Conservation (phyloP, 1,284 basidiomycete species). For the Ceratobasidium sp. region DNA sequence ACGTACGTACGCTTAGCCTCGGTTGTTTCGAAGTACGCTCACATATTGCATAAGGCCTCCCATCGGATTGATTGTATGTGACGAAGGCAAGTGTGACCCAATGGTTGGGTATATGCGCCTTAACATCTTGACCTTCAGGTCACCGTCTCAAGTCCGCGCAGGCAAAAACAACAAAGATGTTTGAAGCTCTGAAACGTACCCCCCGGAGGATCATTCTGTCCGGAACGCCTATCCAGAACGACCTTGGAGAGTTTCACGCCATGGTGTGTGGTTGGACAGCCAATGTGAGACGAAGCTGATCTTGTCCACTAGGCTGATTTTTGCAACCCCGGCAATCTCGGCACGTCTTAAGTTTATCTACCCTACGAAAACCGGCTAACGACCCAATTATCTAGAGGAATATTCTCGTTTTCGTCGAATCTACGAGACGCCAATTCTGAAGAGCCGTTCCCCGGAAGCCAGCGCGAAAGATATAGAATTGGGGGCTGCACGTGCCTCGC, state of each 20-base stretch:
- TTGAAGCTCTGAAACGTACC: constrained; percentile 78
- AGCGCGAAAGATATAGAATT: constrained; percentile 77
- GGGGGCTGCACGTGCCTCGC: constrained; percentile 78
- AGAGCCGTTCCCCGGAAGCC: constrained; percentile 84
- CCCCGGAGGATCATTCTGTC: constrained; percentile 88
- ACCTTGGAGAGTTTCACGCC: constrained; percentile 93
- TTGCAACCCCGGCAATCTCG: constrained; percentile 91
- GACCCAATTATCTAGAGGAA: constrained; percentile 64
- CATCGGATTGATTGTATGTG: constrained; percentile 94
- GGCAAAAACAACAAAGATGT: constrained; percentile 93
- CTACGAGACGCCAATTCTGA: constrained; percentile 92
- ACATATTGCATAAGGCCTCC: constrained; percentile 70
- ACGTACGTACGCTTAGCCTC: constrained; percentile 61
- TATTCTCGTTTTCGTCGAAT: constrained; percentile 81
- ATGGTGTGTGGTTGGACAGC: constrained; percentile 72
- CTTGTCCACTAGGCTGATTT: constrained; percentile 78
- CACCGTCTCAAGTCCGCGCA: constrained; percentile 94
- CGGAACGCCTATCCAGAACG: constrained; percentile 98
- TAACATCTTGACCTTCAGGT: constrained; percentile 62
- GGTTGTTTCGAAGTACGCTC: background rate
- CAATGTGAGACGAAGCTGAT: constrained; percentile 6
- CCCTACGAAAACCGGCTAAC: constrained; percentile 13
- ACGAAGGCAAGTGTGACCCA: constrained; percentile 76
- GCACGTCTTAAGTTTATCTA: constrained; percentile 59
- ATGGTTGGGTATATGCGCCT: background rate